Evolutionary conservation across 1,284 basidiomycete species (phyloP).

Genomic region (Fomes fomentarius): DNA sequence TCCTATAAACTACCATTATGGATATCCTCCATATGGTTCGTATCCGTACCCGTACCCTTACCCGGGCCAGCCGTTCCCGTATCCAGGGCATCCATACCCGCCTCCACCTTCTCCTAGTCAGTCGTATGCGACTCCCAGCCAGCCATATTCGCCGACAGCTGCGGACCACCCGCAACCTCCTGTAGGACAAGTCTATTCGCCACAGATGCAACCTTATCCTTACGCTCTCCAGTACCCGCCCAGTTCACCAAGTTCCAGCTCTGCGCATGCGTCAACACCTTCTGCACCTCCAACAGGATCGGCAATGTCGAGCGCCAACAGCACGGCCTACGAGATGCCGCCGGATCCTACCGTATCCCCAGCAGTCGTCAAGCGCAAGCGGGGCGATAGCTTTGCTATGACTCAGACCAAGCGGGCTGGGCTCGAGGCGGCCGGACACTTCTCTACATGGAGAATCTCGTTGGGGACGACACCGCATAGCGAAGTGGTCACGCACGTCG

Average conservation of each 20-base stretch:
- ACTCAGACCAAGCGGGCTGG: constrained; percentile 8
- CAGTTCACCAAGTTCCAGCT: no score
- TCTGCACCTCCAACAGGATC: neutral
- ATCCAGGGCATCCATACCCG: constrained; percentile 16
- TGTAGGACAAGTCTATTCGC: constrained; percentile 7
- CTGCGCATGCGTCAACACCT: constrained; percentile 9
- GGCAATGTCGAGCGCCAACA: neutral
- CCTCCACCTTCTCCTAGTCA: constrained; percentile 14
- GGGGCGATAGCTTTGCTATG: constrained; percentile 5
- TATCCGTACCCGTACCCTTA: constrained; percentile 27
- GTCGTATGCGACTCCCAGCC: constrained; percentile 3
- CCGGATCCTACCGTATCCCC: no score
- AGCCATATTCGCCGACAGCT: constrained; percentile 11
- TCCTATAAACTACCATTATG: constrained; percentile 19
- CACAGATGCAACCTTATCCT: constrained; percentile 1
- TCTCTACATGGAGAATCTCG: constrained; percentile 11
- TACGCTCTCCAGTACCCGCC: constrained; percentile 7
- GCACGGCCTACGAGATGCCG: constrained; percentile 4
- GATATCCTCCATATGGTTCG: constrained; percentile 24
- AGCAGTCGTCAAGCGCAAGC: constrained; percentile 19
- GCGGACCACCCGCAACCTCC: neutral
- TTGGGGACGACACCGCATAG: neutral
- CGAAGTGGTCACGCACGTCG: neutral
- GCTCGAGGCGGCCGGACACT: constrained; percentile 10
- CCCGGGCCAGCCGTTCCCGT: constrained; percentile 21